A percentile compares a stretch with the other conserved stretches of the same genome.
These are phyloP conservation scores for Tetrastigma voinierianum DNA, from an alignment of 164 flowering plant genomes.

Conservation along the genomic window DNA sequence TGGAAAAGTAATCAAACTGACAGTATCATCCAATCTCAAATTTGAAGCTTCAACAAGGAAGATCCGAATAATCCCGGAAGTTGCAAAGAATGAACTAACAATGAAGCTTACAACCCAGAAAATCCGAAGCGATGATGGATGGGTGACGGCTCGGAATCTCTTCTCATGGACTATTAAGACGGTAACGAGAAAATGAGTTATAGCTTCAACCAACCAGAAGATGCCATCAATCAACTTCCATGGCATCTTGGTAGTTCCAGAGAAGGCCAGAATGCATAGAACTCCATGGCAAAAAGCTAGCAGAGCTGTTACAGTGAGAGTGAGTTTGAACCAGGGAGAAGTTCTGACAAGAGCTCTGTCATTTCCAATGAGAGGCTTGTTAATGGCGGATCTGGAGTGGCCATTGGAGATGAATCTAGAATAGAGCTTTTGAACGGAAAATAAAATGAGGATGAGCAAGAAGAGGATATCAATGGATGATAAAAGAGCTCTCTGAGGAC, in stretches of 20 bases:
- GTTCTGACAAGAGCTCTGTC: constrained; percentile 24
- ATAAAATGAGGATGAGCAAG: constrained; percentile 40
- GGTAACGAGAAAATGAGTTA: constrained; percentile 43
- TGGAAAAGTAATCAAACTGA: constrained; percentile 43
- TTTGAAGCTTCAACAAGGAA: constrained; percentile 16
- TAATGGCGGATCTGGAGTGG: constrained; percentile 21
- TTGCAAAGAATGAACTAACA: constrained; percentile 35
- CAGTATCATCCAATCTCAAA: constrained; percentile 53
- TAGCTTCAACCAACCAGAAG: constrained; percentile 64
- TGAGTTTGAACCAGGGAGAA: constrained; percentile 50
- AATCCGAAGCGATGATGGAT: constrained; percentile 64
- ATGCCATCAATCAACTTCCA: constrained; percentile 55
- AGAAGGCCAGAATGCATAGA: constrained; percentile 43
- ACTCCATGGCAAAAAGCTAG: constrained; percentile 40
- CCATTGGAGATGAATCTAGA: constrained; percentile 30
- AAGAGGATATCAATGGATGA: constrained; percentile 54
- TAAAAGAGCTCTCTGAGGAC: constrained; percentile 70
- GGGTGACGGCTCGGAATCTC: constrained; percentile 54
- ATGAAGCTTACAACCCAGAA: constrained; percentile 63
- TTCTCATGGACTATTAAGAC: constrained; percentile 67
- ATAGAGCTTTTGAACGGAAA: constrained; percentile 44
- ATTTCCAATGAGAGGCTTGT: constrained; percentile 35
- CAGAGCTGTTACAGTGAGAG: constrained; percentile 39
- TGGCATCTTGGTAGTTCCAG: constrained; percentile 15
- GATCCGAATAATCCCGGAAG: constrained; percentile 49